Percentiles rank a stretch among this genome's conserved stretches.
Conservation (phyloP, 202 grass and related monocot species). For the Zizania palustris region DNA sequence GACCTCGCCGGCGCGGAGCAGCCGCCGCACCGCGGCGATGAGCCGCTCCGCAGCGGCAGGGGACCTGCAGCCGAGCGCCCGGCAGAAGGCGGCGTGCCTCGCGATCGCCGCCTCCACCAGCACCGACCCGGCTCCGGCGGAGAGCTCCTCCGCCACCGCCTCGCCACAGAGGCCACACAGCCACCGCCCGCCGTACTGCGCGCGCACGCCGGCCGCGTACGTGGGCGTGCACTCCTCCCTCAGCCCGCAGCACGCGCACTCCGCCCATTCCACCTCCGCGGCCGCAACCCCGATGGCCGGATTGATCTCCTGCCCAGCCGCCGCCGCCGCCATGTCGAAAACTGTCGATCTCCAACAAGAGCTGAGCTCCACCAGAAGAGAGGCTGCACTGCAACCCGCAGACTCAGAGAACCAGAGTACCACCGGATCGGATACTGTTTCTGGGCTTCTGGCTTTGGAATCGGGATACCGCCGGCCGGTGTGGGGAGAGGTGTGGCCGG, state of each 20-base stretch:
- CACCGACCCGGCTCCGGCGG: slow-evolving; percentile 10
- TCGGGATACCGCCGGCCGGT: not conserved
- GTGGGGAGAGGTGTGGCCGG: not conserved
- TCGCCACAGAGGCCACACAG: slow-evolving; percentile 73
- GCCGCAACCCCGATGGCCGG: slow-evolving; percentile 35
- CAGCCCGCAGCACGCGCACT: slow-evolving; percentile 75
- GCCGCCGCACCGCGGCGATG: slow-evolving; percentile 60
- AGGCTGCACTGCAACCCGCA: not conserved
- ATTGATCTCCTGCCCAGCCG: slow-evolving; percentile 38
- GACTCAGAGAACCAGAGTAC: not conserved
- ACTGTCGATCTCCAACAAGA: not conserved
- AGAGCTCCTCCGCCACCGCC: slow-evolving; percentile 65
- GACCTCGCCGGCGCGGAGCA: slow-evolving; percentile 46
- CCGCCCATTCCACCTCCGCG: slow-evolving; percentile 55
- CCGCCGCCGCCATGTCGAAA: slow-evolving; percentile 24
- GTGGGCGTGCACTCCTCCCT: slow-evolving; percentile 76
- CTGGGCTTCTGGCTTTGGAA: not conserved
- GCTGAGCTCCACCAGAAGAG: not conserved
- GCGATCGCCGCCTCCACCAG: slow-evolving; percentile 52
- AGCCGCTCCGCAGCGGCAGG: slow-evolving; percentile 54
- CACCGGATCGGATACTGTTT: not conserved
- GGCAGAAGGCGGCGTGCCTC: slow-evolving; percentile 67
- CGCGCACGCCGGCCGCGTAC: slow-evolving; percentile 65
- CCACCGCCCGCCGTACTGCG: slow-evolving; percentile 62
- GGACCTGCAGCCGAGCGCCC: slow-evolving; percentile 46